Percentiles rank a stretch among this genome's conserved stretches.
These are phyloP conservation scores for Chlorociboria aeruginascens DNA, from an alignment of 495 filamentous ascomycete species.

Conservation along the genomic window DNA sequence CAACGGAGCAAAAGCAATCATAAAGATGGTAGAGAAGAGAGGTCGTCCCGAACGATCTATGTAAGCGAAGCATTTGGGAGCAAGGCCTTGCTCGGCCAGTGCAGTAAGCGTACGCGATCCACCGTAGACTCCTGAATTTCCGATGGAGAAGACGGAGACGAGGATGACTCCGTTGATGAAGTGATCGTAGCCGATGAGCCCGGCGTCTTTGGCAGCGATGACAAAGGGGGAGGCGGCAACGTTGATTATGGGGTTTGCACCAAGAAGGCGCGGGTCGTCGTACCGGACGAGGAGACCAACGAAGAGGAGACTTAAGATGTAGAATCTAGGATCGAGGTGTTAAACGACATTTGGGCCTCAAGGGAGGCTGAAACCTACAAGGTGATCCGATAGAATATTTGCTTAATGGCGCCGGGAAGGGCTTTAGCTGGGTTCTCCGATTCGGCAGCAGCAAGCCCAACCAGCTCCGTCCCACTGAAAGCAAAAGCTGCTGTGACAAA, in stretches of 20 bases:
- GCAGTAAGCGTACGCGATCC: constrained; percentile 59
- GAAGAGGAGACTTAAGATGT: constrained; percentile 60
- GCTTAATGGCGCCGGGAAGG: constrained; percentile 56
- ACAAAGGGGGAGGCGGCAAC: constrained; percentile 64
- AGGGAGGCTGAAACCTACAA: constrained; percentile 14
- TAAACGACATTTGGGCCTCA: constrained; percentile 19
- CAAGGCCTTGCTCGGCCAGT: constrained; percentile 43
- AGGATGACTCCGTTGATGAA: constrained; percentile 69
- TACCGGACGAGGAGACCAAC: constrained; percentile 60
- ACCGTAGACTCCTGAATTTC: constrained; percentile 55
- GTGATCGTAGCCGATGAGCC: constrained; percentile 51
- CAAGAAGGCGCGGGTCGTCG: constrained; percentile 39
- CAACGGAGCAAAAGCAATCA: constrained; percentile 37
- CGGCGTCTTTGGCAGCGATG: constrained; percentile 53
- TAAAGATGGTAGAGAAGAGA: constrained; percentile 32
- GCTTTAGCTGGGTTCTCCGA: constrained; percentile 50
- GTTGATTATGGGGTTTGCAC: constrained; percentile 31
- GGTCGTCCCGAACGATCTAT: constrained; percentile 48
- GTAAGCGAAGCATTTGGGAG: constrained; percentile 45
- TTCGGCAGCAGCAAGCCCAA: constrained; percentile 64
- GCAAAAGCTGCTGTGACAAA: constrained; percentile 68
- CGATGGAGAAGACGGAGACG: constrained; percentile 54
- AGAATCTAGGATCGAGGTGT: constrained; percentile 41
- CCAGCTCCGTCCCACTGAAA: constrained; percentile 60
- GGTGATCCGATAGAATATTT: constrained; percentile 63